Base-by-base conservation (phyloP, 2,329 filamentous ascomycete species). In the Colletotrichum sp. region DNA sequence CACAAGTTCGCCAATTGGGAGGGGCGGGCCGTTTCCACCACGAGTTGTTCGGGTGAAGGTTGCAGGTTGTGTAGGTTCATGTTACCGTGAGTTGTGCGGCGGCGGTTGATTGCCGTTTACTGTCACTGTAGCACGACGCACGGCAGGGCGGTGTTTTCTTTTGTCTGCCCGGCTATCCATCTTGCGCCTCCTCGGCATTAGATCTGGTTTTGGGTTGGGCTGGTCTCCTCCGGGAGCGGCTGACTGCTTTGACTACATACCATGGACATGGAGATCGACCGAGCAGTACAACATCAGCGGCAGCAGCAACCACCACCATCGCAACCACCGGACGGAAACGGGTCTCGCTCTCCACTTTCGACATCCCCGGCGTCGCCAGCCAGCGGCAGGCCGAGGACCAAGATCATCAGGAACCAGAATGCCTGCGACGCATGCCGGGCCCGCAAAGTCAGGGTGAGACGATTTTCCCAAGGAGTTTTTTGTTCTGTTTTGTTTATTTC, bases 351-450 rank as follows among this genome's bases (percentile, higher is more conserved):
- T 26, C 58, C 68, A 43, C 58, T 43, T 9, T 65, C 74, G n/a
- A 26, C 63, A 16, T 67, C 70, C 24, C 58, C 43, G 55, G 34
- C 28, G 38, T 75, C 69, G 14, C 73, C 73, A 10, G 63, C 26
- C 21, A 73, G 26, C 36, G 64, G 48, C 13, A 62, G 73, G 28
- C 9, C 58, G 48, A 63, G 48, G 63, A 21, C 73, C 63, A 69
- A 64, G 43, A 59, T 69, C 36, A 24, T 59, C 34, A 67, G 69
- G n/a, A 81, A 80, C 43, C 78, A 81, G 66, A 81, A 81, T 28
- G 81, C 81, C 8, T 83, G 81, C 63, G 81, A 83, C 69, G 77
- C 73, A 12, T 83, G 81, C 55, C 78, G 81, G 28, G 68, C 78
- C 14, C 75, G 81, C 38, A 82, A 82, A 76, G 77, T 82, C 56